phyloP scores from a whole-genome alignment of 371 early-diverging fungal species.

The Apophysomyces variabilis region DNA sequence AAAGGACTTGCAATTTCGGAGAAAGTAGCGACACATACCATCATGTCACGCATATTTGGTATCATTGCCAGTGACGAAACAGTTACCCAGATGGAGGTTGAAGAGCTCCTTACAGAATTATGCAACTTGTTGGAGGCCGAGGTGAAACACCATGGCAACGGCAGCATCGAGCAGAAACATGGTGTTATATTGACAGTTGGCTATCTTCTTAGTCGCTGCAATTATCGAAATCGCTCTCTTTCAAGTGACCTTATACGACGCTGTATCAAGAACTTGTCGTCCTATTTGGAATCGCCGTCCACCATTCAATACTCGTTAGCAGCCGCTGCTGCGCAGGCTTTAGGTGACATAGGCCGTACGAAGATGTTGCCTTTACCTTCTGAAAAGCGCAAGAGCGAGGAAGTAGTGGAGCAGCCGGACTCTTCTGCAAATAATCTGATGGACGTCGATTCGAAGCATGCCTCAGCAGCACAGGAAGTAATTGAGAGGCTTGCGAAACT shows the following conservation, averaged over 20 bases:
- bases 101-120: constrained; percentile 49
- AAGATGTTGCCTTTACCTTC: constrained; percentile 17
- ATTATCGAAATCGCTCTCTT: constrained; percentile 63
- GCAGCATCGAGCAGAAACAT: constrained; percentile 59
- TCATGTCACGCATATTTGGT: constrained; percentile 77
- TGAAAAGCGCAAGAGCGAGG: constrained; percentile 15
- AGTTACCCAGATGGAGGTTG: constrained; percentile 45
- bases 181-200: constrained; percentile 77
- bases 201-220: constrained; percentile 64
- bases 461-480: constrained; percentile 20
- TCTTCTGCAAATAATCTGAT: constrained; percentile 13
- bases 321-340: constrained; percentile 59
- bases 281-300: constrained; percentile 48
- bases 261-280: constrained; percentile 44
- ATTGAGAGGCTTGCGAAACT: constrained; percentile 54
- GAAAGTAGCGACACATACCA: constrained; percentile 65
- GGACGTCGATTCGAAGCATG: constrained; percentile 34
- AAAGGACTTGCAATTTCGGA: constrained; percentile 64
- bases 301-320: constrained; percentile 47
- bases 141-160: constrained; percentile 25
- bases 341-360: constrained; percentile 74
- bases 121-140: constrained; percentile 35
- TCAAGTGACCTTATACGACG: constrained; percentile 35
- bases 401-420: constrained; percentile 11
- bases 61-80: constrained; percentile 67